Conservation (phyloP, 2,329 filamentous ascomycete species). For the Fusarium subtropicale region DNA sequence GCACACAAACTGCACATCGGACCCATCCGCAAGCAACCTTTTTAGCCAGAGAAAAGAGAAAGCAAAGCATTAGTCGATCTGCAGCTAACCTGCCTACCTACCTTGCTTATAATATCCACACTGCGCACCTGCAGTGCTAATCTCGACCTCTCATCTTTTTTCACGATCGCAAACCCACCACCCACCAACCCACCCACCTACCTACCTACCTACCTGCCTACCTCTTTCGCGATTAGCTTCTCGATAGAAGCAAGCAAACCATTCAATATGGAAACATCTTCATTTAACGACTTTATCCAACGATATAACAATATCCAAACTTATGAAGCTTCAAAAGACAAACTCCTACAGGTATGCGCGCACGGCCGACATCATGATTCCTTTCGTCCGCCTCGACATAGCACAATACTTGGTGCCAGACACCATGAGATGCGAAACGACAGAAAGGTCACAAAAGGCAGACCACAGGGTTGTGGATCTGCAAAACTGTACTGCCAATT, state of each 20-base stretch:
- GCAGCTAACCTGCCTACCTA: slow-evolving; percentile 12
- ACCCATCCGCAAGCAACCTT: neutral
- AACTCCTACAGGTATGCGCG: slow-evolving; percentile 60
- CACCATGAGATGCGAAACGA: neutral
- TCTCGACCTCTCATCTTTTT: slow-evolving; percentile 5
- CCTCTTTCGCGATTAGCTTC: slow-evolving; percentile 19
- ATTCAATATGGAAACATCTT: slow-evolving; percentile 44
- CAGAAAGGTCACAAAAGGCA: neutral
- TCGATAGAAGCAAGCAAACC: neutral
- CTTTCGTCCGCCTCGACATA: slow-evolving; percentile 8
- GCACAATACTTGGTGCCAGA: neutral
- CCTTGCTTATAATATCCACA: slow-evolving; percentile 11
- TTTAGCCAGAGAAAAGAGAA: slow-evolving; percentile 1
- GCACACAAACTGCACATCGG: slow-evolving; percentile 11
- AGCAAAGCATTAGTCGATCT: slow-evolving; percentile 7
- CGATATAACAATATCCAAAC: slow-evolving; percentile 59
- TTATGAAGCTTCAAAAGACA: slow-evolving; percentile 56
- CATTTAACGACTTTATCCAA: slow-evolving; percentile 60
- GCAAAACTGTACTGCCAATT: neutral
- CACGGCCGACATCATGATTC: slow-evolving; percentile 10
- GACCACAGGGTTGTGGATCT: neutral
- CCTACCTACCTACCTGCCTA: neutral
- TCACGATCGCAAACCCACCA: slow-evolving; percentile 11
- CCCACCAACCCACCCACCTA: neutral
- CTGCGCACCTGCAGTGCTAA: slow-evolving; percentile 25